Percentiles rank a stretch among this genome's conserved stretches.
Evolutionary conservation across 2,329 filamentous ascomycete species (phyloP).

Genomic region (Colletotrichum liriopes): DNA sequence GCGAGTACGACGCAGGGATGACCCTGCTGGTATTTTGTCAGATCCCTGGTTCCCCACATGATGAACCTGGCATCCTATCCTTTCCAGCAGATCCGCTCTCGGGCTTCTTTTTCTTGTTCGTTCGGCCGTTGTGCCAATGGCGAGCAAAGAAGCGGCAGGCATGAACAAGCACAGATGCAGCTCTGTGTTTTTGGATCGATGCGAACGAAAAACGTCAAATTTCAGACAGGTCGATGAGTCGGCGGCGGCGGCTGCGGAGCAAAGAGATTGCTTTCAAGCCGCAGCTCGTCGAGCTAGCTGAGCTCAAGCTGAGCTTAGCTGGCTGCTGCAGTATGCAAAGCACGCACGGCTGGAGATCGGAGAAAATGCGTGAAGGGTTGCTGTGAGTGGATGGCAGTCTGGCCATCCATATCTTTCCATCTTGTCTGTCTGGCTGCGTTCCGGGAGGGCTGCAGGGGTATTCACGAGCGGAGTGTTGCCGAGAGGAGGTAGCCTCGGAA

Average conservation of each 20-base stretch:
- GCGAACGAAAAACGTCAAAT: constrained; percentile 18
- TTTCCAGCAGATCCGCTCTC: constrained; percentile 46
- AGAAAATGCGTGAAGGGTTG: constrained; percentile 18
- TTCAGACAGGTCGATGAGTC: constrained; percentile 28
- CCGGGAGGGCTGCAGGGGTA: constrained; percentile 34
- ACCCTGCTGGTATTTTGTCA: constrained; percentile 47
- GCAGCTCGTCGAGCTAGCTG: constrained; percentile 25
- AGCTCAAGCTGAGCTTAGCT: constrained; percentile 20
- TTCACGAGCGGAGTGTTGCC: constrained; percentile 37
- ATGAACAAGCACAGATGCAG: constrained; percentile 37
- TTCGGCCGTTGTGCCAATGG: constrained; percentile 33
- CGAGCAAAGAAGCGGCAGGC: constrained; percentile 30
- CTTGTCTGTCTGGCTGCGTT: constrained; percentile 30
- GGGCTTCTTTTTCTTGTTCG: constrained; percentile 37
- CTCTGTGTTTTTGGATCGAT: constrained; percentile 23
- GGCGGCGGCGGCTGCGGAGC: constrained; percentile 20
- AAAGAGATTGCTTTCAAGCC: constrained; percentile 21
- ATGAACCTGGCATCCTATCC: constrained; percentile 44
- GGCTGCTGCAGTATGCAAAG: constrained; percentile 20
- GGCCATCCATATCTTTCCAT: not conserved
- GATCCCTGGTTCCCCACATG: constrained; percentile 47
- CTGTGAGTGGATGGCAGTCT: constrained; percentile 15
- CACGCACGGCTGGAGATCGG: constrained; percentile 26
- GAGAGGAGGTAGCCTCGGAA: constrained; percentile 37
- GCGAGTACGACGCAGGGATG: constrained; percentile 43